Evolutionary conservation across 2,329 filamentous ascomycete species (phyloP).

Genomic region (Penicillium griseofulvum): DNA sequence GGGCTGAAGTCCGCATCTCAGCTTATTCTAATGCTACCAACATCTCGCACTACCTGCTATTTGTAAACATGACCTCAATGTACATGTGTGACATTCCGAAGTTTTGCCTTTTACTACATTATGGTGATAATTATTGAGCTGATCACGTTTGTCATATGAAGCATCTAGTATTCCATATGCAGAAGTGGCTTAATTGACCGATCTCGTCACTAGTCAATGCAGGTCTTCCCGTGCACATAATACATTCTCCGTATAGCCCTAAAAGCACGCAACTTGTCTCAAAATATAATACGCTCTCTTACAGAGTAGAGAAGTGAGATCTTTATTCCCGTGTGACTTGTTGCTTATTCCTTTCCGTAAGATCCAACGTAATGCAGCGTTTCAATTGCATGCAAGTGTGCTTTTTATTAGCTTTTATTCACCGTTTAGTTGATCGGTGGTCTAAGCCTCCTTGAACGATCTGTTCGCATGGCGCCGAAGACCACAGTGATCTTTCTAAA

Average conservation of each 20-base stretch:
- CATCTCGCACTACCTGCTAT: too few relatives aligned
- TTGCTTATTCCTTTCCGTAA: constrained; percentile 3
- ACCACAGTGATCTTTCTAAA: neutral
- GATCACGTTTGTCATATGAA: neutral
- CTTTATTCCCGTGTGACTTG: constrained; percentile 2
- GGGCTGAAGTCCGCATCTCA: neutral
- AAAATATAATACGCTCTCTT: neutral
- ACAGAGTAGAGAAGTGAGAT: neutral
- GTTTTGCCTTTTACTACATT: constrained; percentile 1
- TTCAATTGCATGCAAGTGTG: neutral
- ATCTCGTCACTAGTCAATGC: neutral
- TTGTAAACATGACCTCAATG: too few relatives aligned
- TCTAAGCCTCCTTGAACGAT: neutral
- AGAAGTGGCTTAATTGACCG: neutral
- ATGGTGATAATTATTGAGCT: neutral
- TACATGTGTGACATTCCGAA: neutral
- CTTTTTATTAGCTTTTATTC: neutral
- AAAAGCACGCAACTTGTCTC: neutral
- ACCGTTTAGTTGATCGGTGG: neutral
- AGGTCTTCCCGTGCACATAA: neutral
- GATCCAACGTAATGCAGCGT: constrained; percentile 10
- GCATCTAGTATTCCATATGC: neutral
- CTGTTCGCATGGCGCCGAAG: neutral
- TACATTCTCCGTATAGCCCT: neutral
- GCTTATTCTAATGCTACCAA: too few relatives aligned